Evolutionary conservation across 345 rosid genomes (phyloP).

Genomic region (Melastoma malabathricum): DNA sequence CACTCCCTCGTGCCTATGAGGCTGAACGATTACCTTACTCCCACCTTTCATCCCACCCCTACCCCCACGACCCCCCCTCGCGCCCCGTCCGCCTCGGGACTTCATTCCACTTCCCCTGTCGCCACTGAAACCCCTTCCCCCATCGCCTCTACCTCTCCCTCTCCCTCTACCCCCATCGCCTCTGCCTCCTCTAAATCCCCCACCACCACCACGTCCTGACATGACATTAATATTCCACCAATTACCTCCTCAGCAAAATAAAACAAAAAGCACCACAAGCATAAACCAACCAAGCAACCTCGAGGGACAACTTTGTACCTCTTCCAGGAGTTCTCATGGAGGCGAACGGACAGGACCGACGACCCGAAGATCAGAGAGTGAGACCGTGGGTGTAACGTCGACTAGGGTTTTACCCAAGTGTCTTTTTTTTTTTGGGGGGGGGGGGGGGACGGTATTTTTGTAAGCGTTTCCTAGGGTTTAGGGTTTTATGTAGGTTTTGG

Average conservation of each 20-base stretch:
- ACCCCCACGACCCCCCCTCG: constrained; percentile 38
- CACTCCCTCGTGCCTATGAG: constrained; percentile 80
- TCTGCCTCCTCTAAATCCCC: constrained; percentile 32
- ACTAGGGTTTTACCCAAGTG: too few species aligned
- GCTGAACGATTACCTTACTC: constrained; percentile 68
- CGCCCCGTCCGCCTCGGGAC: constrained; percentile 21
- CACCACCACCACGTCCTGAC: constrained; percentile 42
- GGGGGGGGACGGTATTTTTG: too few species aligned
- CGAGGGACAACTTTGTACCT: constrained; percentile 8
- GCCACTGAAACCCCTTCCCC: constrained; percentile 17
- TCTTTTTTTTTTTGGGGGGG: too few species aligned
- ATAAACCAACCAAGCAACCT: neutral
- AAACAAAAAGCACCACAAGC: neutral
- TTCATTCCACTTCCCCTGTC: constrained; percentile 23
- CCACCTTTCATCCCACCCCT: constrained; percentile 88
- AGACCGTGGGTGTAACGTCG: too few species aligned
- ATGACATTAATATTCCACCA: neutral
- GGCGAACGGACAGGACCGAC: too few species aligned
- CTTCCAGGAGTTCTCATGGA: constrained; percentile 31
- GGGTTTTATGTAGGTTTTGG: too few species aligned
- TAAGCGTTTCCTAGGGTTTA: too few species aligned
- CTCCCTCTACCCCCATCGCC: constrained; percentile 34
- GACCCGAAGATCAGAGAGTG: too few species aligned
- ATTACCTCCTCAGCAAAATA: neutral
- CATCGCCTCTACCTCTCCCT: constrained; percentile 27